A percentile compares a stretch with the other conserved stretches of the same genome.
Evolutionary conservation across 2,329 filamentous ascomycete genomes (phyloP).

Genomic region (Delphinella strobiligena): DNA sequence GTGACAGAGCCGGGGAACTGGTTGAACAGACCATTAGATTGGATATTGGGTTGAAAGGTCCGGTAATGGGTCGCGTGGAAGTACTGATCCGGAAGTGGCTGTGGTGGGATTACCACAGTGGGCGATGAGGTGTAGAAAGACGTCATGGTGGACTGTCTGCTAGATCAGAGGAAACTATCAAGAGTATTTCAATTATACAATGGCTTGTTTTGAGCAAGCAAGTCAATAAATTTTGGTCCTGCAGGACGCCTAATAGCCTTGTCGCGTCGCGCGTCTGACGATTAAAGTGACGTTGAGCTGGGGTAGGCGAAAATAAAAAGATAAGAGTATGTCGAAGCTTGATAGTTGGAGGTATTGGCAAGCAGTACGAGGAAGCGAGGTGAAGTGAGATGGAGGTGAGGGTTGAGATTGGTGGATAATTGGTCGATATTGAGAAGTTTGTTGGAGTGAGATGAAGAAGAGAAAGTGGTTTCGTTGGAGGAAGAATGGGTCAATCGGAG

Average conservation of each 20-base stretch:
- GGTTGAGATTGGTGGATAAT: neutral
- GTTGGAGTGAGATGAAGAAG: neutral
- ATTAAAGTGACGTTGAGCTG: slow-evolving; percentile 6
- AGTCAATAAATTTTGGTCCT: neutral
- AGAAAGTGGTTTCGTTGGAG: neutral
- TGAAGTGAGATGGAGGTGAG: neutral
- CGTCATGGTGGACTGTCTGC: slow-evolving; percentile 9
- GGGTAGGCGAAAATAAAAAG: neutral
- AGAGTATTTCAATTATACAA: slow-evolving; percentile 4
- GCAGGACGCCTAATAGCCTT: slow-evolving; percentile 1
- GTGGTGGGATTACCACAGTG: slow-evolving; percentile 32
- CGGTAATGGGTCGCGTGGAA: slow-evolving; percentile 18
- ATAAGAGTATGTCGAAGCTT: neutral
- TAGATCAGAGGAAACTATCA: slow-evolving; percentile 6
- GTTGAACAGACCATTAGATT: slow-evolving; percentile 11
- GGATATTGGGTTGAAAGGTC: slow-evolving; percentile 2
- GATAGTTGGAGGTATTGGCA: neutral
- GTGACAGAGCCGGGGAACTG: neutral
- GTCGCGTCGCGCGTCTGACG: slow-evolving; percentile 6
- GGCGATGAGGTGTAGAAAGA: slow-evolving; percentile 35
- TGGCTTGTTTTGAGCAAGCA: neutral
- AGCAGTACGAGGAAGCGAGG: neutral
- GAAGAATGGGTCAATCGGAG: neutral
- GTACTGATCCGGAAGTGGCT: slow-evolving; percentile 23
- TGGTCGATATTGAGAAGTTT: neutral